These are phyloP conservation scores for Bryopsis sp. DNA, from an alignment of 139 green algal genomes.

Conservation along the genomic window DNA sequence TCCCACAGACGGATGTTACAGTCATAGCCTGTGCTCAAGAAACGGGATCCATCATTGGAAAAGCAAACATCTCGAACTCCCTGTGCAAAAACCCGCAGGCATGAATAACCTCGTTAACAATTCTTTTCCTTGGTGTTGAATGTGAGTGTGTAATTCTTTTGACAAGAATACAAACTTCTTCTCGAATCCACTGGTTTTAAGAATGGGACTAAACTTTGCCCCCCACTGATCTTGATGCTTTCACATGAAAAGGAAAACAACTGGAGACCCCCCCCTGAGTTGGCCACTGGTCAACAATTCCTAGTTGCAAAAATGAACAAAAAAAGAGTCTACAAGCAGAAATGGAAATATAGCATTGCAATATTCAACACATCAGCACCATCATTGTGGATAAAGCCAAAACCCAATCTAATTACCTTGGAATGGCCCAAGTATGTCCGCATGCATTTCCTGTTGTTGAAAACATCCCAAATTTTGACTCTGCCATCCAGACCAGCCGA, in stretches of 20 bases:
- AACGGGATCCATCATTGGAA: slow-evolving; percentile 74
- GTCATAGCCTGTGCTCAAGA: slow-evolving; percentile 81
- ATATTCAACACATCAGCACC: neutral
- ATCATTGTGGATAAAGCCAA: neutral
- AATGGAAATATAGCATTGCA: too few species aligned
- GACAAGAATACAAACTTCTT: too few species aligned
- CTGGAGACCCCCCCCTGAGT: too few species aligned
- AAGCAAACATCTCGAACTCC: slow-evolving; percentile 90
- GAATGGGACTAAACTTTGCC: too few species aligned
- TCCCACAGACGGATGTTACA: slow-evolving; percentile 94
- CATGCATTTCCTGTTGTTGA: slow-evolving; percentile 78
- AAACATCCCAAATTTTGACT: slow-evolving; percentile 97
- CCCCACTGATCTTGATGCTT: too few species aligned
- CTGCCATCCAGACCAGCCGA: slow-evolving; percentile 85
- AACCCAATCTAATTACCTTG: slow-evolving; percentile 40
- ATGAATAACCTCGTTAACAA: neutral
- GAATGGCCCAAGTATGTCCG: slow-evolving; percentile 90
- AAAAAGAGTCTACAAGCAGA: neutral
- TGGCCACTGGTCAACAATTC: too few species aligned
- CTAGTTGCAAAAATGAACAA: too few species aligned
- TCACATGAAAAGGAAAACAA: too few species aligned
- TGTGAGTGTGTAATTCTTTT: too few species aligned
- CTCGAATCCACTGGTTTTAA: too few species aligned
- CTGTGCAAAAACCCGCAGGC: slow-evolving; percentile 25
- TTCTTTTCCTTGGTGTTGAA: too few species aligned